These are phyloP conservation scores for Fusarium albosuccineum DNA, from an alignment of 2,329 filamentous ascomycete genomes.

Conservation along the genomic window DNA sequence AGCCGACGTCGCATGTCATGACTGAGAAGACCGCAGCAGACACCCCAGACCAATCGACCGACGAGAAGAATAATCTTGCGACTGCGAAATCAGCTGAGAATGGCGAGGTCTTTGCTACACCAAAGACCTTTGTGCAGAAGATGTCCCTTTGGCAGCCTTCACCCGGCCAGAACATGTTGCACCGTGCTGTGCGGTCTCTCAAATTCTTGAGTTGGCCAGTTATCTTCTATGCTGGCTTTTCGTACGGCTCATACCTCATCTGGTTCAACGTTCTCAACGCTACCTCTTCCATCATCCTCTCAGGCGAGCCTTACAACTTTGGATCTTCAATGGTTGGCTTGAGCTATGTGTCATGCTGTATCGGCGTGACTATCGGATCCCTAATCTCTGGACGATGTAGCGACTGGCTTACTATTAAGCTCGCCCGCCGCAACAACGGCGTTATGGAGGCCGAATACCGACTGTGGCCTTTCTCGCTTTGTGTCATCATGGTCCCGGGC, in stretches of 20 bases:
- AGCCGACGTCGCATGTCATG: not conserved
- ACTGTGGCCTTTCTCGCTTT: slow-evolving; percentile 55
- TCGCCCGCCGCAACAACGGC: slow-evolving; percentile 56
- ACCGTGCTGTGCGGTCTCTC: slow-evolving; percentile 53
- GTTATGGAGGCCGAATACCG: slow-evolving; percentile 58
- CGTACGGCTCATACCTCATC: slow-evolving; percentile 57
- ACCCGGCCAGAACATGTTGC: slow-evolving; percentile 49
- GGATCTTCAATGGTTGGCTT: slow-evolving; percentile 55
- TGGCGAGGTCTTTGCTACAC: slow-evolving; percentile 19
- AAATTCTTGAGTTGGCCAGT: slow-evolving; percentile 57
- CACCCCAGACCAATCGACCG: not conserved
- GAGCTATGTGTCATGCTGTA: slow-evolving; percentile 53
- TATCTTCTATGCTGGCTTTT: slow-evolving; percentile 58
- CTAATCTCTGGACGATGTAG: slow-evolving; percentile 51
- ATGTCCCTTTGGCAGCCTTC: slow-evolving; percentile 56
- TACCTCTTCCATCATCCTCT: slow-evolving; percentile 57
- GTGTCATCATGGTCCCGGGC: slow-evolving; percentile 47
- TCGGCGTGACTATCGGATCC: slow-evolving; percentile 51
- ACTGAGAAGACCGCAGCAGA: not conserved
- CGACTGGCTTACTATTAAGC: slow-evolving; percentile 54
- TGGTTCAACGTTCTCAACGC: slow-evolving; percentile 61
- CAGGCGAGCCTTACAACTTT: slow-evolving; percentile 55
- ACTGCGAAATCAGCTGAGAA: not conserved
- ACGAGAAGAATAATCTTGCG: slow-evolving; percentile 9
- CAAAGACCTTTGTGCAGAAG: slow-evolving; percentile 58